A percentile compares a stretch with the other conserved stretches of the same genome.
Conservation (phyloP, 108 stramenopile genomes). For the Nitzschia putrida region DNA sequence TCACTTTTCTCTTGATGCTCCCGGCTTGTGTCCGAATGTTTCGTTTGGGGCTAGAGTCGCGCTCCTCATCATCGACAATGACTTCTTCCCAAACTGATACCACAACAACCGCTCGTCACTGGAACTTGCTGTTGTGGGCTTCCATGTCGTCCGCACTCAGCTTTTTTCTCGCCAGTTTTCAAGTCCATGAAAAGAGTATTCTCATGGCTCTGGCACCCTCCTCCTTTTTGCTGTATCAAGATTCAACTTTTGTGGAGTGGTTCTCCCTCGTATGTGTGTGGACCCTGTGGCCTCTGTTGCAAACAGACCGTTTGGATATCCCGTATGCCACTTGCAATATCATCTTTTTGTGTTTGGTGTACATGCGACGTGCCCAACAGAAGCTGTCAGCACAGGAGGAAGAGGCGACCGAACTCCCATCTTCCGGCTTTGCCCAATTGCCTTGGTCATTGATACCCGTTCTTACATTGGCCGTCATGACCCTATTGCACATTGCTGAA, state of each 20-base stretch:
- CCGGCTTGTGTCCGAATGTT: slow-evolving; percentile 59
- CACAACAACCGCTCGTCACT: slow-evolving; percentile 18
- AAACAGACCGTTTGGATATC: slow-evolving; percentile 65
- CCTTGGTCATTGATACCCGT: slow-evolving; percentile 32
- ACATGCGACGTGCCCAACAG: slow-evolving; percentile 8
- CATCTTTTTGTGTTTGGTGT: slow-evolving; percentile 48
- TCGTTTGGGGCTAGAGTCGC: slow-evolving; percentile 30
- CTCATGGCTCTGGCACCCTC: slow-evolving; percentile 82
- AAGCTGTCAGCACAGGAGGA: slow-evolving; percentile 4
- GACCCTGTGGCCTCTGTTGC: slow-evolving; percentile 73
- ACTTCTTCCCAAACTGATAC: neutral
- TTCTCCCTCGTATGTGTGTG: slow-evolving; percentile 70
- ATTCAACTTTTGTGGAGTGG: slow-evolving; percentile 56
- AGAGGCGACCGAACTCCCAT: neutral
- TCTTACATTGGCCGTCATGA: slow-evolving; percentile 46
- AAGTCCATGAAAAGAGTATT: slow-evolving; percentile 95
- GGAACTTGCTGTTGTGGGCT: slow-evolving; percentile 55
- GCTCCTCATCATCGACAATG: neutral
- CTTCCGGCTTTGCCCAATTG: slow-evolving; percentile 17
- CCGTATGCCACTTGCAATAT: slow-evolving; percentile 63
- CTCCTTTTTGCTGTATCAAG: slow-evolving; percentile 59
- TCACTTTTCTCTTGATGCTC: slow-evolving; percentile 55
- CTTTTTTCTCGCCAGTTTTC: slow-evolving; percentile 93
- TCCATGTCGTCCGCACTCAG: slow-evolving; percentile 67
- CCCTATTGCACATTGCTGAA: slow-evolving; percentile 56